A percentile compares a stretch with the other conserved stretches of the same genome.
phyloP scores from a whole-genome alignment of 2,329 filamentous ascomycete genomes.

The Phialocephala subalpina region DNA sequence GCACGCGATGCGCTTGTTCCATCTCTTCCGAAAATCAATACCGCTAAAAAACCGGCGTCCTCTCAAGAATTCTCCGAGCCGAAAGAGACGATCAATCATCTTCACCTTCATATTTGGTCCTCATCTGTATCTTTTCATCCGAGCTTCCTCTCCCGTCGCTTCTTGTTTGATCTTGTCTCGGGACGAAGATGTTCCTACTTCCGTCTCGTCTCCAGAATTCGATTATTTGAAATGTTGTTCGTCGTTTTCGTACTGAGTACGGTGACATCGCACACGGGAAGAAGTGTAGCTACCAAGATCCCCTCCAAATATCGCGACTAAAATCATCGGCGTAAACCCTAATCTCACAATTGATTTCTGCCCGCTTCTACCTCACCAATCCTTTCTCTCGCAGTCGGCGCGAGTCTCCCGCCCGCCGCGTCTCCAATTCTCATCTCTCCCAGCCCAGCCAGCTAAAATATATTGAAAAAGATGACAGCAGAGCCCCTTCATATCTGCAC shows the following conservation, averaged over 20 bases:
- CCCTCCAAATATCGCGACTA: no score
- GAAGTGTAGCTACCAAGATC: not conserved
- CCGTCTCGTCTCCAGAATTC: not conserved
- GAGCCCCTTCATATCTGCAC: no score
- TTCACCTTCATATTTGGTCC: not conserved
- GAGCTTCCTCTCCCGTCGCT: not conserved
- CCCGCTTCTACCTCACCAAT: no score
- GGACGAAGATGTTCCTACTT: not conserved
- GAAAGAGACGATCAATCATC: not conserved
- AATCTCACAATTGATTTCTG: no score
- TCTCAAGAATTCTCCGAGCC: conserved; percentile 4
- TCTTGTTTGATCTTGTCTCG: not conserved
- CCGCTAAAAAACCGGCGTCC: no score
- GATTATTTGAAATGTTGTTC: not conserved
- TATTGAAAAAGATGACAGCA: no score
- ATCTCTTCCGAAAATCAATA: not conserved
- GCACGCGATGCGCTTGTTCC: not conserved
- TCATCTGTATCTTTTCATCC: not conserved
- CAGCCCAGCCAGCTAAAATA: no score
- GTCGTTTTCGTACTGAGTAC: no score
- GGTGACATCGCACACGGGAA: not conserved
- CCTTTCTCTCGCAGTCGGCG: no score
- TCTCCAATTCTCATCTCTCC: no score
- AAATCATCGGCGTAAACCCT: no score
- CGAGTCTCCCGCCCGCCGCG: no score